These are phyloP conservation scores for Patellifolia procumbens DNA, from an alignment of 179 eudicot species.

Conservation along the genomic window DNA sequence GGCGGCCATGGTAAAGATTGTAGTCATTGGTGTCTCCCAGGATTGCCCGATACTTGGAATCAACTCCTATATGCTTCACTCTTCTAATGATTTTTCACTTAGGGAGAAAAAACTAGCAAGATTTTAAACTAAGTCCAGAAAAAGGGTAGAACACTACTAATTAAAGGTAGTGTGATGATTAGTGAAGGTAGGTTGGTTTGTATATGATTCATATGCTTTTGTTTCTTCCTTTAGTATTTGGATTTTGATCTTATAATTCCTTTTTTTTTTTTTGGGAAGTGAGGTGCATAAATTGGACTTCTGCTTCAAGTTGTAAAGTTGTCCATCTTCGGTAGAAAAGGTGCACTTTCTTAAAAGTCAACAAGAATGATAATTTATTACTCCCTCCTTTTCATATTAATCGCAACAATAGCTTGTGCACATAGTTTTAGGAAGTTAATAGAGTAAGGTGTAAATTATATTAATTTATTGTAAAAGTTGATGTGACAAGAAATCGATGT, in stretches of 20 bases:
- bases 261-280: not conserved
- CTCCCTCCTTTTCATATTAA: too few species aligned
- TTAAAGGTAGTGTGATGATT: not conserved
- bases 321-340: conserved; percentile 10
- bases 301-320: conserved; percentile 1
- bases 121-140: not conserved
- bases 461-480: too few species aligned
- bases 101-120: not conserved
- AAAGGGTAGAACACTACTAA: not conserved
- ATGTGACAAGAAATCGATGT: too few species aligned
- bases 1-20: conserved; percentile 59
- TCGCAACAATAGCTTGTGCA: too few species aligned
- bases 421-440: too few species aligned
- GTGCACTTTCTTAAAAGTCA: not conserved
- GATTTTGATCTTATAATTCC: not conserved
- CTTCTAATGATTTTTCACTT: not conserved
- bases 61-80: conserved; percentile 62
- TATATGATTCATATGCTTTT: not conserved
- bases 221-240: not conserved
- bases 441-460: too few species aligned
- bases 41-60: conserved; percentile 84
- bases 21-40: conserved; percentile 91
- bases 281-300: not conserved
- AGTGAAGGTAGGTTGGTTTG: not conserved
- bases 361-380: too few species aligned